A percentile compares a stretch with the other conserved stretches of the same genome.
Evolutionary conservation across 2,329 filamentous ascomycete genomes (phyloP).

Genomic region (Botrytis elliptica): DNA sequence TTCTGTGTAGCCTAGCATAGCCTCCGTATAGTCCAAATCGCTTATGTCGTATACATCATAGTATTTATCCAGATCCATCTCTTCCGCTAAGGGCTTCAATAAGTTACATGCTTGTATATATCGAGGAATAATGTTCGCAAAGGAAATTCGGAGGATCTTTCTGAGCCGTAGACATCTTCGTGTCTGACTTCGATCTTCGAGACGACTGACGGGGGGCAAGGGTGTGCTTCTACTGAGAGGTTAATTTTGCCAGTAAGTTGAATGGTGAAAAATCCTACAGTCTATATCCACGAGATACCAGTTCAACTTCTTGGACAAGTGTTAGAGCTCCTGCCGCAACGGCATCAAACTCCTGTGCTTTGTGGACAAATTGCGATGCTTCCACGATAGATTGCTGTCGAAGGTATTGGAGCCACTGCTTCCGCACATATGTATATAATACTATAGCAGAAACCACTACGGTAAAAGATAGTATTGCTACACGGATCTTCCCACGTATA

Average conservation of each 20-base stretch:
- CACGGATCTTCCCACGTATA: constrained; percentile 56
- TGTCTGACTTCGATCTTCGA: constrained; percentile 79
- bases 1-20: constrained; percentile 62
- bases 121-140: constrained; percentile 67
- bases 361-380: constrained; percentile 66
- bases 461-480: constrained; percentile 47
- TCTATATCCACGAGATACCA: constrained; percentile 87
- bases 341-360: constrained; percentile 78
- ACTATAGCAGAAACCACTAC: constrained; percentile 53
- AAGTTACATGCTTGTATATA: constrained; percentile 69
- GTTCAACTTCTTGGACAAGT: constrained; percentile 90
- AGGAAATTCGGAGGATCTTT: constrained; percentile 67
- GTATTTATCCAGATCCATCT: constrained; percentile 84
- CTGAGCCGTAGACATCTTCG: constrained; percentile 80
- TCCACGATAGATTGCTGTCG: constrained; percentile 71
- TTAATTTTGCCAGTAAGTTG: constrained; percentile 23
- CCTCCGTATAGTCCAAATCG: constrained; percentile 68
- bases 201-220: constrained; percentile 83
- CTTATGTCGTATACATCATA: constrained; percentile 86
- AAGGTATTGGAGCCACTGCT: constrained; percentile 79
- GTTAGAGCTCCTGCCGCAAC: constrained; percentile 73
- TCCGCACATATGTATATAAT: constrained; percentile 70
- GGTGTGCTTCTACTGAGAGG: constrained; percentile 67
- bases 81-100: constrained; percentile 72
- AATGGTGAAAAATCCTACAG: constrained; percentile 54